Conservation (phyloP, 2,329 filamentous ascomycete species). For the Colletotrichum sojae region DNA sequence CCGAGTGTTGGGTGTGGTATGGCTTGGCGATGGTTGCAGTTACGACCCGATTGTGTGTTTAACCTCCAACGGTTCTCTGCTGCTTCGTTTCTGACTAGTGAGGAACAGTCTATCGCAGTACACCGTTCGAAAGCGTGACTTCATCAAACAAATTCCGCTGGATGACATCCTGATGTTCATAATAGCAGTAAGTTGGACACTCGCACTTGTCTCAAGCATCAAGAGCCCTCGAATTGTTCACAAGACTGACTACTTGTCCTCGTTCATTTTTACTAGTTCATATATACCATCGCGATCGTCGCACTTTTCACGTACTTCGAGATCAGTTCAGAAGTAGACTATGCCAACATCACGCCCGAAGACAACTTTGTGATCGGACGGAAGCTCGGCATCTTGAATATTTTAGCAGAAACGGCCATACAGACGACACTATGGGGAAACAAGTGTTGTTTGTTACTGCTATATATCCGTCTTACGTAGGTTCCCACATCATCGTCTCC, state of each 20-base stretch:
- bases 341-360: slow-evolving; percentile 16
- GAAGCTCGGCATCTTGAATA: slow-evolving; percentile 28
- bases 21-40: slow-evolving; percentile 21
- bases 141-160: slow-evolving; percentile 25
- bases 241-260: not conserved
- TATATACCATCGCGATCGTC: slow-evolving; percentile 19
- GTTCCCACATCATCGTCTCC: not conserved
- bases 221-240: not conserved
- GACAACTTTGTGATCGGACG: slow-evolving; percentile 5
- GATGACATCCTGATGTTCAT: slow-evolving; percentile 35
- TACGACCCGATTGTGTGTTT: slow-evolving; percentile 26
- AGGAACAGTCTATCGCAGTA: slow-evolving; percentile 30
- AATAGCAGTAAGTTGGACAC: slow-evolving; percentile 9
- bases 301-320: slow-evolving; percentile 27
- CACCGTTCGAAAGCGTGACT: slow-evolving; percentile 26
- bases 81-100: not conserved
- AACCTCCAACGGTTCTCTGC: not conserved
- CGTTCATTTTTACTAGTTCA: not conserved
- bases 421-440: slow-evolving; percentile 39
- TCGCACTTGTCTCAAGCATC: not conserved
- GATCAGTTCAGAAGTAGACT: not conserved
- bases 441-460: slow-evolving; percentile 33
- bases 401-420: slow-evolving; percentile 32
- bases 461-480: slow-evolving; percentile 32
- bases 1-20: slow-evolving; percentile 35